Conservation (phyloP, 306 rosid species). For the Prosopis cineraria region DNA sequence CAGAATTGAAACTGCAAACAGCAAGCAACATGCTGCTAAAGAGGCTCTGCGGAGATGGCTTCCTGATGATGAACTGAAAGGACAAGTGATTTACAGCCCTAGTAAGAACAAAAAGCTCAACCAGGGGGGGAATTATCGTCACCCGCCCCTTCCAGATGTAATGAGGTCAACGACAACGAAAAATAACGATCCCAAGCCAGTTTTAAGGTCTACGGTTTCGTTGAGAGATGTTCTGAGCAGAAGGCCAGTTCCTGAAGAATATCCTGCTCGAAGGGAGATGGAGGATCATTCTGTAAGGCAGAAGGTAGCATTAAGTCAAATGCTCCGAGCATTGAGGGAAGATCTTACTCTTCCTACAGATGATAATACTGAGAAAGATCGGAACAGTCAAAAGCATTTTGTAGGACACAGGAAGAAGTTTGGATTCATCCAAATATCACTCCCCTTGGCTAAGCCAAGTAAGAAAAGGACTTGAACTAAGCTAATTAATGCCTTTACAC, state of each 20-base stretch:
- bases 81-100: constrained; percentile 41
- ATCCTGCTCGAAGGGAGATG: constrained; percentile 47
- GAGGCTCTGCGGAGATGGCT: constrained; percentile 75
- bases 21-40: constrained; percentile 72
- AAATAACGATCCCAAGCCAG: constrained; percentile 56
- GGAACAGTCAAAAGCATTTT: constrained; percentile 53
- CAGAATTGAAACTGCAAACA: constrained; percentile 75
- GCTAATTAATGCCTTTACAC: constrained; percentile 36
- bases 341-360: constrained; percentile 58
- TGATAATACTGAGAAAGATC: constrained; percentile 52
- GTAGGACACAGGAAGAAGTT: constrained; percentile 71
- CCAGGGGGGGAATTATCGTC: constrained; percentile 41
- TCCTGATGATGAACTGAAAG: constrained; percentile 53
- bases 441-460: constrained; percentile 67
- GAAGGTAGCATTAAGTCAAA: constrained; percentile 88
- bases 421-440: constrained; percentile 86
- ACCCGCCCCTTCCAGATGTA: constrained; percentile 41
- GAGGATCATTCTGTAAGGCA: constrained; percentile 49
- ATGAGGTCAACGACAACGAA: constrained; percentile 27
- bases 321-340: constrained; percentile 82
- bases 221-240: constrained; percentile 88
- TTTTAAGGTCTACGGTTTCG: constrained; percentile 61
- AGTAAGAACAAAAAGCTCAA: constrained; percentile 43
- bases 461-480: constrained; percentile 62
- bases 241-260: constrained; percentile 71